Conservation (phyloP, 331 rosid genomes). For the Malus hybrid region DNA sequence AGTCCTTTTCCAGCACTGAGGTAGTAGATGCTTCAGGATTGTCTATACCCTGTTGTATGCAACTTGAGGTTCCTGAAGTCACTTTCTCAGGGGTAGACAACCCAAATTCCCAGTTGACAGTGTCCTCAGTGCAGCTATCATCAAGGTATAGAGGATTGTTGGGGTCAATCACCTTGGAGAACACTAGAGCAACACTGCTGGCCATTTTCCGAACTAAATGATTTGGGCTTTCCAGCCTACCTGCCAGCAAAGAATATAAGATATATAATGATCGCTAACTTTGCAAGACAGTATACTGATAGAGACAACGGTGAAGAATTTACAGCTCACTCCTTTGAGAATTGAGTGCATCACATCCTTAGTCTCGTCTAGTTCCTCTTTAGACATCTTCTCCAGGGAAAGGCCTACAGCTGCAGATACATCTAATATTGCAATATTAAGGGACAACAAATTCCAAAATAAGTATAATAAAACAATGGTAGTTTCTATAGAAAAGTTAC, state of each 20-base stretch:
- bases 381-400: constrained; percentile 65
- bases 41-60: constrained; percentile 15
- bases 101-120: constrained; percentile 80
- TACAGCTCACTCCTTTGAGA: constrained; percentile 98
- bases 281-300: constrained; percentile 7
- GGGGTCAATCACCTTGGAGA: constrained; percentile 91
- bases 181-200: constrained; percentile 63
- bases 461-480: constrained; percentile 1
- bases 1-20: constrained; percentile 23
- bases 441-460: constrained; percentile 23
- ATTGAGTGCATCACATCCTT: constrained; percentile 69
- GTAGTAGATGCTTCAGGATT: constrained; percentile 22
- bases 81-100: constrained; percentile 39
- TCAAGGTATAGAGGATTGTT: constrained; percentile 87
- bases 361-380: constrained; percentile 63
- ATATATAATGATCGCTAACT: constrained; percentile 12
- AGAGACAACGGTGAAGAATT: constrained; percentile 21
- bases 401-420: constrained; percentile 88
- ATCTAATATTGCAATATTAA: constrained; percentile 48
- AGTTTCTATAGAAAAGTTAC: background rate
- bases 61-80: background rate
- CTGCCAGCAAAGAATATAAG: constrained; percentile 46
- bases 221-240: constrained; percentile 91
- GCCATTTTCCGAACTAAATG: constrained; percentile 81
- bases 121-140: constrained; percentile 61